Conservation (phyloP, 345 rosid genomes). For the Ceriops tagal region DNA sequence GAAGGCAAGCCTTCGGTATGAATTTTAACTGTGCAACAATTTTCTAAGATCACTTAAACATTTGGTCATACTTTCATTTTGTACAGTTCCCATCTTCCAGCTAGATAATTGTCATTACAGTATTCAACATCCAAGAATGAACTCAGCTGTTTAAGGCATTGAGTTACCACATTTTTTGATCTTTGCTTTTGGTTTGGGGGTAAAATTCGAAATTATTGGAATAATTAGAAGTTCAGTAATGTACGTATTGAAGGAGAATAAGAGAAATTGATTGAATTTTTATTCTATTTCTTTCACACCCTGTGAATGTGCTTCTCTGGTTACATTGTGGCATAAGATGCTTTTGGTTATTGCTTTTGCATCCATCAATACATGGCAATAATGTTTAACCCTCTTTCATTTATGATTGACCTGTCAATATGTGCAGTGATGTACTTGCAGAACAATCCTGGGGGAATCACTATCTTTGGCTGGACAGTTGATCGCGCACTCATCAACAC, state of each 20-base stretch:
- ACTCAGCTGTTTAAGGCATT: not conserved
- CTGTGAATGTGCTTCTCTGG: no score
- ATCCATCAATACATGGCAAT: not conserved
- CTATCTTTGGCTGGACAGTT: conserved; percentile 83
- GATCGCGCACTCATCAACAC: conserved; percentile 75
- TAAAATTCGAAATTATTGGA: no score
- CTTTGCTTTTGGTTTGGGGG: no score
- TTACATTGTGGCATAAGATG: no score
- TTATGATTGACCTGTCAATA: not conserved
- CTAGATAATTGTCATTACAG: not conserved
- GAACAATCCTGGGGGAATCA: conserved; percentile 87
- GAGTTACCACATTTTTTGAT: no score
- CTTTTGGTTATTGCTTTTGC: not conserved
- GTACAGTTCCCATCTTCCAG: not conserved
- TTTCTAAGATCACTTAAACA: not conserved
- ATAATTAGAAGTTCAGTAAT: no score
- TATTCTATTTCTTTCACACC: no score
- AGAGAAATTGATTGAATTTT: no score
- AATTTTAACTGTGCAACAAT: not conserved
- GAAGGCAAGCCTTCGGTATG: conserved; percentile 85
- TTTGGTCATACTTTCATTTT: not conserved
- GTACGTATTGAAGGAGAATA: no score
- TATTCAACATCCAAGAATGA: not conserved
- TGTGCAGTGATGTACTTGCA: conserved; percentile 76
- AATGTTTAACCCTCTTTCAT: not conserved